Base-by-base conservation (phyloP, 108 stramenopile species). In the Bacterosira constricta region DNA sequence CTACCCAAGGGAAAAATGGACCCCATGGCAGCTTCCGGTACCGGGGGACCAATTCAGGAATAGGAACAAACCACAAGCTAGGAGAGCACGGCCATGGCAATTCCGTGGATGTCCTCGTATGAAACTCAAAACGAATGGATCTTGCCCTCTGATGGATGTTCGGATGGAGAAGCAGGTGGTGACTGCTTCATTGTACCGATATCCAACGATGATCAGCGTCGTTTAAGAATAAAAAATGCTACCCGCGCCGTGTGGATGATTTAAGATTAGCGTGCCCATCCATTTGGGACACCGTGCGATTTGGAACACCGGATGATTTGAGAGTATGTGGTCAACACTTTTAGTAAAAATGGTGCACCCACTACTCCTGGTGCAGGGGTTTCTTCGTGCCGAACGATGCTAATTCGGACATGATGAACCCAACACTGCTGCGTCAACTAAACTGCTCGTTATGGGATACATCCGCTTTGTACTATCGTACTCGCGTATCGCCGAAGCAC, bases 91-190 rank as follows among this genome's bases (percentile, higher is more conserved):
- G n/a, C n/a, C n/a, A n/a, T n/a, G n/a, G n/a, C n/a, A n/a, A n/a
- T n/a, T 56, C 13, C 75, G 29, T 67, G 66, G 60, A 5, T 53
- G 21, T 69, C 50, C 7, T 81, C 61, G 57, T 69, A 55, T 36
- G 41, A 60, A 45, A 58, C 65, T 73, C 86, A 25, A 63, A 85
- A 18, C 17, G 82, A 88, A 32, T 90, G 92, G 4, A 88, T 93
- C 9, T 51, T 93, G 44, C 86, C 86, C 1, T 58, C 77, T n/a
- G n/a, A n/a, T 10, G 88, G 90, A 36, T 90, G 92, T 88, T 26
- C 90, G 20, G 88, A 91, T n/a, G n/a, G n/a, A 60, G 91, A 90
- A 63, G n/a, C n/a, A n/a, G n/a, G n/a, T n/a, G n/a, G n/a, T n/a
- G n/a, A n/a, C n/a, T n/a, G n/a, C n/a, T n/a, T n/a, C n/a, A n/a